Evolutionary conservation across 768 basidiomycete species (phyloP).

Genomic region (Tricholoma sp.): DNA sequence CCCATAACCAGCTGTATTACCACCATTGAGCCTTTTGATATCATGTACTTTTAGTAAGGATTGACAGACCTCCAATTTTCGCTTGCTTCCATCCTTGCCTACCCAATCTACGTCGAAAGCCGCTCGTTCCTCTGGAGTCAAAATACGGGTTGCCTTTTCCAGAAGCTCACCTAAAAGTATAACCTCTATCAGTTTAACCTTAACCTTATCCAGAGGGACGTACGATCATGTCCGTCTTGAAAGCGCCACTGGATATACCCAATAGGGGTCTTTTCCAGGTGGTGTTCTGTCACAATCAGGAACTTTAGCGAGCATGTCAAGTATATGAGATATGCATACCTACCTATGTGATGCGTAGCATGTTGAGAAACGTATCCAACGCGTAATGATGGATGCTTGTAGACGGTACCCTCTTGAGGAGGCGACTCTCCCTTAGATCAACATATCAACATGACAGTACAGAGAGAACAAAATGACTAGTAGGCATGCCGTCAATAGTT

Average conservation of each 20-base stretch:
- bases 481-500: conserved; percentile 72
- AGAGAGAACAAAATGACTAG: not conserved
- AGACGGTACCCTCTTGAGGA: conserved; percentile 87
- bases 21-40: conserved; percentile 2
- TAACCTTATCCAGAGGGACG: conserved; percentile 21
- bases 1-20: conserved; percentile 72
- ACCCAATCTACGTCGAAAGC: conserved; percentile 82
- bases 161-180: conserved; percentile 65
- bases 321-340: conserved; percentile 7
- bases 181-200: not conserved
- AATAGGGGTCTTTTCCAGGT: conserved; percentile 94
- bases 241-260: conserved; percentile 99
- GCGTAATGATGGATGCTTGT: conserved; percentile 90
- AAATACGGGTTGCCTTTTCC: conserved; percentile 86
- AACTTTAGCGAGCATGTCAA: not conserved
- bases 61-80: conserved; percentile 79
- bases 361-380: conserved; percentile 98
- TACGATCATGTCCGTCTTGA: conserved; percentile 97
- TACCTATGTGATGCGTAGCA: conserved; percentile 93
- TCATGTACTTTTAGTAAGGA: conserved; percentile 1
- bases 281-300: conserved; percentile 53
- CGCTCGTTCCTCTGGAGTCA: conserved; percentile 81
- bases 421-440: conserved; percentile 73
- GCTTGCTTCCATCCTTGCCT: conserved; percentile 84
- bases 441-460: conserved; percentile 4